phyloP scores from a whole-genome alignment of 495 filamentous ascomycete genomes.

The Usnea hakonensis region DNA sequence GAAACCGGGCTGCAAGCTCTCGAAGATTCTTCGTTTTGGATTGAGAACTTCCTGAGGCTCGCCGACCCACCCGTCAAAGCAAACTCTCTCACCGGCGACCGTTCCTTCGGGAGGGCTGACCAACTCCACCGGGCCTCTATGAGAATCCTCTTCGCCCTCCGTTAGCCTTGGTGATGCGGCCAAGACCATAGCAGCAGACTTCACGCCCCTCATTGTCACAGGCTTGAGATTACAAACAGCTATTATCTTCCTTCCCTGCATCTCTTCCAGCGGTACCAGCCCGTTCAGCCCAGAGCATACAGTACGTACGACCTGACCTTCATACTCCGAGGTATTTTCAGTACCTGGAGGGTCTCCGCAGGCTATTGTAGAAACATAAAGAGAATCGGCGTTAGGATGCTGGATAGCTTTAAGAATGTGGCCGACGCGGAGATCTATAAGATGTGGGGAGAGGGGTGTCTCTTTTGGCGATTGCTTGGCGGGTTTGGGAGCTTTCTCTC shows the following conservation, averaged over 20 bases:
- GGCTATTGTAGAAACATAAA: constrained; percentile 94
- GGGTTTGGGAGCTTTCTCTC: constrained; percentile 65
- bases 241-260: constrained; percentile 92
- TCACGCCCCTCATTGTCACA: constrained; percentile 96
- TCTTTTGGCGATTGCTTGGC: constrained; percentile 58
- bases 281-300: constrained; percentile 96
- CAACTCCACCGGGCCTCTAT: constrained; percentile 87
- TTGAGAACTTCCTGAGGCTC: constrained; percentile 90
- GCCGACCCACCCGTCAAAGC: constrained; percentile 86
- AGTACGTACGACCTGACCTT: constrained; percentile 81
- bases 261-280: constrained; percentile 81
- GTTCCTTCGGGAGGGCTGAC: constrained; percentile 77
- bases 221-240: constrained; percentile 97
- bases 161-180: constrained; percentile 76
- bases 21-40: constrained; percentile 99
- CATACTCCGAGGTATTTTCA: constrained; percentile 79
- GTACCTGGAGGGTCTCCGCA: constrained; percentile 82
- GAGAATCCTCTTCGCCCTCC: constrained; percentile 74
- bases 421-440: constrained; percentile 91
- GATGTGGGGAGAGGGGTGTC: constrained; percentile 65
- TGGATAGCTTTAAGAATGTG: constrained; percentile 92
- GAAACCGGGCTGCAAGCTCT: constrained; percentile 90
- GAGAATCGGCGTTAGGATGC: constrained; percentile 92
- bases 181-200: constrained; percentile 91
- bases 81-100: constrained; percentile 74